Percentiles rank a stretch among this genome's conserved stretches.
Conservation (phyloP, 306 rosid genomes). For the Psophocarpus tetragonolobus region DNA sequence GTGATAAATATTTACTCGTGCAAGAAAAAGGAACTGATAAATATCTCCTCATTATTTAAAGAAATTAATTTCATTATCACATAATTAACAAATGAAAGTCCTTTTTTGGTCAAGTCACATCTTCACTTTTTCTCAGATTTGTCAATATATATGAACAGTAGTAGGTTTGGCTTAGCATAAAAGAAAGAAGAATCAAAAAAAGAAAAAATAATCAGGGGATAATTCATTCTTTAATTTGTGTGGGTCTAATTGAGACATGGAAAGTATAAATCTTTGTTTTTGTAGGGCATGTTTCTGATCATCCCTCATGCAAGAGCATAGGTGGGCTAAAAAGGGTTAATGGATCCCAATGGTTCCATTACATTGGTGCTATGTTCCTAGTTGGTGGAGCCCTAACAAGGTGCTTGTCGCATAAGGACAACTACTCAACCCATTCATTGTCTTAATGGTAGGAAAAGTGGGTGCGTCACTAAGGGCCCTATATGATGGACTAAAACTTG, state of each 20-base stretch:
- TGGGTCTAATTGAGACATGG: constrained; percentile 20
- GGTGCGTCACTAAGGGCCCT: constrained; percentile 47
- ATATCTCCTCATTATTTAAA: not conserved
- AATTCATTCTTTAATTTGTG: not conserved
- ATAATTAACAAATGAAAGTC: not conserved
- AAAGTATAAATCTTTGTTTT: not conserved
- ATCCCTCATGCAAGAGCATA: constrained; percentile 9
- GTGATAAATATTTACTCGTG: not conserved
- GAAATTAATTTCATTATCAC: not conserved
- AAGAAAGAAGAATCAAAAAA: not conserved
- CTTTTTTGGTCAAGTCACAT: not conserved
- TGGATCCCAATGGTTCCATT: constrained; percentile 28
- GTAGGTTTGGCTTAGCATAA: not conserved
- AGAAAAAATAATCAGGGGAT: not conserved
- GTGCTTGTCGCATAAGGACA: constrained; percentile 31
- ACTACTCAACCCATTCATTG: constrained; percentile 6
- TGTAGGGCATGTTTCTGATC: constrained; percentile 12
- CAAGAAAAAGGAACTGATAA: not conserved
- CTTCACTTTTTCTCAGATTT: constrained; percentile 25
- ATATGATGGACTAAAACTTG: constrained; percentile 39
- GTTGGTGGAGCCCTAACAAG: constrained; percentile 26
- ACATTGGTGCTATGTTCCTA: not conserved
- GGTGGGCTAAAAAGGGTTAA: constrained; percentile 15
- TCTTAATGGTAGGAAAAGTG: constrained; percentile 38
- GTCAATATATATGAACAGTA: constrained; percentile 9